Base-by-base conservation (phyloP, 805 yeast genomes). In the Debaryomyces hansenii region DNA sequence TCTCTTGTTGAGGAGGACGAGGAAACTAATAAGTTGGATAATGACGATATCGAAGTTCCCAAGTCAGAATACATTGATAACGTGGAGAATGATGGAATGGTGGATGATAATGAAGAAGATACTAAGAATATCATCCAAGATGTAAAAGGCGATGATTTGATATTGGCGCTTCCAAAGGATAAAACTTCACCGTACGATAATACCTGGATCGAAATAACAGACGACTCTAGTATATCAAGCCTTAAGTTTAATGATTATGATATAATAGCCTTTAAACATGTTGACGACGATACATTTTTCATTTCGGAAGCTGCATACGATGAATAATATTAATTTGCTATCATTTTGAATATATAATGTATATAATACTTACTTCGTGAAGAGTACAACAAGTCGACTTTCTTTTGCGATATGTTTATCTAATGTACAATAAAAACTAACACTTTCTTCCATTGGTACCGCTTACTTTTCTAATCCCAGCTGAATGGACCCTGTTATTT, bases 81-180 rank as follows among this genome's bases (percentile, higher is more conserved):
- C 24, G 2, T 15, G 20, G 73, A 67, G 9, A 62, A 58, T 4
- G 65, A 57, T 9, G 48, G 35, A 37, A 28, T 40, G 7, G 45
- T 37, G 11, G 35, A 27, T 5, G 44, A 40, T 14, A 41, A 28
- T 20, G 51, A 45, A 10, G 43, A 42, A 6, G 47, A 41, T 12
- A 32, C 27, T 3, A 42, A 37, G 18, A 46, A 37, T 21, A 32
- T 33, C 2, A 20, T 40, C 11, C 34, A 34, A 12, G 48, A 31
- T 10, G 50, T 64, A 5, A 35, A 34, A 2, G 41, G 45, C 5
- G 58, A 54, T 4, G 67, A 63, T 3, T 55, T 78, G 14, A 60
- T 54, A 44, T 46, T 78, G 12, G 83, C 79, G 0, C 44, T 67
- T n/a, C 77, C 79, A 0, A 65, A 63, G 42, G 75, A 74, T 47